These are phyloP conservation scores for Lentinula novae-zelandiae DNA, from an alignment of 1,284 basidiomycete genomes.

Conservation along the genomic window DNA sequence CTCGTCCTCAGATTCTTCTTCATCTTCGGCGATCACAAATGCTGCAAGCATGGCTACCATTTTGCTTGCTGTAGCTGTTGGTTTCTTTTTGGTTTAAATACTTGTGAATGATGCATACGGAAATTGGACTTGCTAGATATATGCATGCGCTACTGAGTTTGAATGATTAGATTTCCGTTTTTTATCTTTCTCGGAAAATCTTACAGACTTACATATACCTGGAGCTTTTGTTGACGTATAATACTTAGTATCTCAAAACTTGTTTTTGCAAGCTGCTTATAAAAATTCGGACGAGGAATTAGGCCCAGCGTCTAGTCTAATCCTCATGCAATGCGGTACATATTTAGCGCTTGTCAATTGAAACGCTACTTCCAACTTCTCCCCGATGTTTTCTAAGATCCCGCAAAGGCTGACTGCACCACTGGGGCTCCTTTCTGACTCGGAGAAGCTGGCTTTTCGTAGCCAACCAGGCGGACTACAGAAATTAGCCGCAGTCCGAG, in stretches of 20 bases:
- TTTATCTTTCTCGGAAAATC: neutral
- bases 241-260: neutral
- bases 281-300: neutral
- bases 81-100: conserved; percentile 3
- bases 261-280: neutral
- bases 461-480: conserved; percentile 76
- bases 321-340: no score
- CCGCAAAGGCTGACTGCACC: conserved; percentile 70
- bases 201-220: neutral
- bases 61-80: conserved; percentile 18
- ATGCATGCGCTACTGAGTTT: neutral
- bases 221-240: neutral
- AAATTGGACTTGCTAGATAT: neutral
- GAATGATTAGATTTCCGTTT: neutral
- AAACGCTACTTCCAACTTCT: neutral
- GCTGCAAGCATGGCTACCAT: conserved; percentile 19
- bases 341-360: no score
- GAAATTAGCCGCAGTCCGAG: conserved; percentile 67
- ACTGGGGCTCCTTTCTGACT: conserved; percentile 82
- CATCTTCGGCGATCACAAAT: conserved; percentile 16
- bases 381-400: conserved; percentile 37
- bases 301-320: no score
- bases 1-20: neutral
- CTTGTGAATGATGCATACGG: neutral
- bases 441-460: conserved; percentile 85